These are phyloP conservation scores for Vicia sativa DNA, from an alignment of 306 rosid species.

Conservation along the genomic window DNA sequence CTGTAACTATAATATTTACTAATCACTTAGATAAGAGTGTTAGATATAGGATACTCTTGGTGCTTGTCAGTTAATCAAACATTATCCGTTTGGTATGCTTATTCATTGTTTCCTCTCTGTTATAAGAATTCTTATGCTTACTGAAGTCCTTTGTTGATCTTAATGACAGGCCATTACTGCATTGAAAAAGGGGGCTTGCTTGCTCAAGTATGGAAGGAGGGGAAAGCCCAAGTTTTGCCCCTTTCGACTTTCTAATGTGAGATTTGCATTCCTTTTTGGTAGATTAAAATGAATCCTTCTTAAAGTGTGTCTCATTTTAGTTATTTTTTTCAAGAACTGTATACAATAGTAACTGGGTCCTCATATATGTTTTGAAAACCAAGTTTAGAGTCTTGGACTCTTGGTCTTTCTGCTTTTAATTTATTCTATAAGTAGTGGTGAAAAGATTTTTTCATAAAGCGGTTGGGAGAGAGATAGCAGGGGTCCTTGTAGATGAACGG, in stretches of 20 bases:
- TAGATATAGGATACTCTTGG: constrained; percentile 16
- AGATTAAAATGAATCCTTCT: constrained; percentile 23
- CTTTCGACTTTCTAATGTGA: constrained; percentile 94
- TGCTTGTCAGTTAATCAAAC: constrained; percentile 13
- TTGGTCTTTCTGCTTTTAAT: constrained; percentile 23
- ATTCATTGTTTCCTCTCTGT: constrained; percentile 16
- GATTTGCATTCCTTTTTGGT: constrained; percentile 42
- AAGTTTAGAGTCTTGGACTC: constrained; percentile 31
- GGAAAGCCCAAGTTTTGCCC: constrained; percentile 98
- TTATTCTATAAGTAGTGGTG: constrained; percentile 19
- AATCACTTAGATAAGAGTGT: constrained; percentile 27
- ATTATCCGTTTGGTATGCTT: constrained; percentile 24
- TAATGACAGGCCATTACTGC: constrained; percentile 89
- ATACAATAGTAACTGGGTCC: constrained; percentile 7
- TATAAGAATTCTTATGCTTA: constrained; percentile 36
- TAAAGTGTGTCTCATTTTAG: neutral
- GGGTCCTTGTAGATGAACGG: constrained; percentile 11
- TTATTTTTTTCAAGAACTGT: neutral
- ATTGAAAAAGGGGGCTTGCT: constrained; percentile 91
- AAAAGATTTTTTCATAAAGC: constrained; percentile 25
- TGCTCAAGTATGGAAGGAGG: constrained; percentile 98
- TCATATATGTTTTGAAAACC: neutral
- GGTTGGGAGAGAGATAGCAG: constrained; percentile 16
- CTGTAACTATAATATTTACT: constrained; percentile 16
- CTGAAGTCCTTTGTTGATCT: constrained; percentile 41